phyloP scores from a whole-genome alignment of 345 rosid genomes.

The Pugionium dolabratum region DNA sequence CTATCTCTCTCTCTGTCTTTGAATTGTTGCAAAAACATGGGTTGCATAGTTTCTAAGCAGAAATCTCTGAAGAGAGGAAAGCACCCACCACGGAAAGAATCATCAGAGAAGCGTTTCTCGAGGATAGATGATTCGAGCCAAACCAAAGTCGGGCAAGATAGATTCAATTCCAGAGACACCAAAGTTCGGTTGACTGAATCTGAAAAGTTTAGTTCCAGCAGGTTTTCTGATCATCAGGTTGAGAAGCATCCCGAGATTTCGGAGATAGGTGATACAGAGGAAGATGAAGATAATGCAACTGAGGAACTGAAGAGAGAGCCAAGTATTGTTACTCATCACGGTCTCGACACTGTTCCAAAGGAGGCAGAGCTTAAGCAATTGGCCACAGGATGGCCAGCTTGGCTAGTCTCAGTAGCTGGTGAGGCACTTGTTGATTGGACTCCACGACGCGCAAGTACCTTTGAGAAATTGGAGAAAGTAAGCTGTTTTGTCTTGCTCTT shows the following conservation, averaged over 20 bases:
- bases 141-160: neutral
- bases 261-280: too few species aligned
- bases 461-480: constrained; percentile 80
- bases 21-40: constrained; percentile 46
- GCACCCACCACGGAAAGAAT: constrained; percentile 32
- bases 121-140: constrained; percentile 51
- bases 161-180: constrained; percentile 41
- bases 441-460: constrained; percentile 69
- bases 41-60: constrained; percentile 68
- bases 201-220: constrained; percentile 37
- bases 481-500: constrained; percentile 8
- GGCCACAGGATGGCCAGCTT: constrained; percentile 70
- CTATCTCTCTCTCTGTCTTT: neutral
- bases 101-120: constrained; percentile 49
- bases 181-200: constrained; percentile 54
- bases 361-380: constrained; percentile 52
- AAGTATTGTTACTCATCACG: constrained; percentile 8
- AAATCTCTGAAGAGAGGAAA: constrained; percentile 27
- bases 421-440: constrained; percentile 85
- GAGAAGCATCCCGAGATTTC: neutral
- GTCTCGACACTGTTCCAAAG: constrained; percentile 13
- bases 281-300: neutral
- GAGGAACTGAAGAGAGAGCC: neutral
- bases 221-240: too few species aligned
- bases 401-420: constrained; percentile 75